A percentile compares a stretch with the other conserved stretches of the same genome.
phyloP scores from a whole-genome alignment of 2,329 filamentous ascomycete species.

The Ilyonectria robusta region DNA sequence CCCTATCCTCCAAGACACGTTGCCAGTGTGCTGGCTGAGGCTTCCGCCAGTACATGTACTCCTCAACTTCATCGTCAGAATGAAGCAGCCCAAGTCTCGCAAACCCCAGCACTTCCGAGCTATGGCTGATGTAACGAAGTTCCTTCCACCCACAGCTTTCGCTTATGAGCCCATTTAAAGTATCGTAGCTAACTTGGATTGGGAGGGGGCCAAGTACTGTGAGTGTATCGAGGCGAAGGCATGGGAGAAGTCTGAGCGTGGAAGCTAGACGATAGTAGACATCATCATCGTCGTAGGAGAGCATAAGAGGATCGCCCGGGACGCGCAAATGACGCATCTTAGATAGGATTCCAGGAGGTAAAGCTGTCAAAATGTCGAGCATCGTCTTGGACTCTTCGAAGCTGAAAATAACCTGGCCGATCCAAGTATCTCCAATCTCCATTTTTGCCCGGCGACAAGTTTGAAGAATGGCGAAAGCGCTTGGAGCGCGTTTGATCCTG shows the following conservation, averaged over 20 bases:
- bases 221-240: conserved; percentile 29
- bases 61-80: neutral
- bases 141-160: conserved; percentile 29
- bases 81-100: neutral
- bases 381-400: conserved; percentile 22
- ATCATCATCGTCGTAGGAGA: neutral
- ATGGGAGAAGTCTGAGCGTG: conserved; percentile 19
- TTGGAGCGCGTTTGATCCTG: conserved; percentile 1
- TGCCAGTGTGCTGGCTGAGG: conserved; percentile 28
- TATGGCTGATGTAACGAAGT: conserved; percentile 26
- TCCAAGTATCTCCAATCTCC: conserved; percentile 31
- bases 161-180: conserved; percentile 15
- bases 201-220: conserved; percentile 1
- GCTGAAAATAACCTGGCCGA: conserved; percentile 25
- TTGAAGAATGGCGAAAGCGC: conserved; percentile 26
- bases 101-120: conserved; percentile 16
- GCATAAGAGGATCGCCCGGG: neutral
- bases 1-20: conserved; percentile 10
- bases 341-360: conserved; percentile 10
- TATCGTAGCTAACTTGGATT: conserved; percentile 6
- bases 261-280: conserved; percentile 11
- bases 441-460: conserved; percentile 22
- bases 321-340: conserved; percentile 26
- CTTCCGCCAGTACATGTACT: conserved; percentile 16
- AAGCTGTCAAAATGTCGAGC: conserved; percentile 21